Base-by-base conservation (phyloP, 352 stramenopile species). In the Pythium rishiriense region DNA sequence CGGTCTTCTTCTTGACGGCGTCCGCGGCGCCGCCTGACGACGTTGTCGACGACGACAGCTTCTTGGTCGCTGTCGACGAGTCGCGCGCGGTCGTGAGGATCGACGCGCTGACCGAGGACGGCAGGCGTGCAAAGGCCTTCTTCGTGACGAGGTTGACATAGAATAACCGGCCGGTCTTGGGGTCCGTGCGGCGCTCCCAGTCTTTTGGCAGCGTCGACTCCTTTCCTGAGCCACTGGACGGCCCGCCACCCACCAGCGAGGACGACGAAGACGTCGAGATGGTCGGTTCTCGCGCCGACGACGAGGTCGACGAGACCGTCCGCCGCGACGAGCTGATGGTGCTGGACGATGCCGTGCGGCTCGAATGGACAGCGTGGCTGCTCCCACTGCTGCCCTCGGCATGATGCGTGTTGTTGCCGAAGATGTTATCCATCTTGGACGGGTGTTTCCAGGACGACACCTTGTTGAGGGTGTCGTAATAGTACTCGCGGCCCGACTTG, bases 111-210 rank as follows among this genome's bases (percentile, higher is more conserved):
- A 93, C 83, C 1, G 78, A 83, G n/a, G 83, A 89, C 35, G 83
- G 83, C n/a, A 94, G 69, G 4, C 83, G 81, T 25, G 83, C 80
- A 39, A 91, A 93, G 45, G 81, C 80, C 58, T 90, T 90, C 64
- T 93, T 92, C n/a, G 80, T 91, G 46, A 92, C 51, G 15, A 94
- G 74, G 58, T 94, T 94, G 37, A 94, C 80, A 64, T 94, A 94
- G 58, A 88, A 94, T 21, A 92, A 62, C 7, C 85, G 79, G 0
- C 83, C 85, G 3, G 81, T 93, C 72, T 91, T 91, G 10, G 85
- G 80, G 51, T 94, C 83, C 17, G 83, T 90, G 26, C 83, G 83
- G 1, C 85, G 73, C 14, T 78, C 81, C 85, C 85, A 94, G 52
- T 92, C 85, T 65, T 93, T 91, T 8, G 85, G 85, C 6, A 94